These are phyloP conservation scores for Claviceps sp. DNA, from an alignment of 2,329 filamentous ascomycete genomes.

Conservation along the genomic window DNA sequence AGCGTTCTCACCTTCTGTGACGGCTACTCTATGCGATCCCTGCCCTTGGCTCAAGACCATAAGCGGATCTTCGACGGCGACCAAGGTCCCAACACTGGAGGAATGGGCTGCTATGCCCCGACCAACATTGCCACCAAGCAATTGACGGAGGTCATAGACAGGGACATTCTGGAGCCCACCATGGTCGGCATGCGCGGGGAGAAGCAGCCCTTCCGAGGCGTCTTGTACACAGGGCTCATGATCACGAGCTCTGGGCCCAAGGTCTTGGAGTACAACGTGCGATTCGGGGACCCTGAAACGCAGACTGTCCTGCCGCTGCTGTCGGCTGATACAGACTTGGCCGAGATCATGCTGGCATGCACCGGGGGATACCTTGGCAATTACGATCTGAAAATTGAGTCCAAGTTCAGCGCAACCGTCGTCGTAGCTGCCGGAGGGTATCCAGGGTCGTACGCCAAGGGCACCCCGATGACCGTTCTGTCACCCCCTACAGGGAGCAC, in stretches of 20 bases:
- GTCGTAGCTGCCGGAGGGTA: slow-evolving; percentile 91
- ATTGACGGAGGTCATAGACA: slow-evolving; percentile 66
- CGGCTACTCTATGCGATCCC: slow-evolving; percentile 66
- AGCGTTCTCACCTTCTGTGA: slow-evolving; percentile 87
- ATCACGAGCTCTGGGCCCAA: slow-evolving; percentile 71
- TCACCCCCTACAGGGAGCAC: slow-evolving; percentile 34
- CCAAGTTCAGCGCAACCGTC: slow-evolving; percentile 72
- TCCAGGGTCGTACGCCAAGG: slow-evolving; percentile 74
- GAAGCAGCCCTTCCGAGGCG: slow-evolving; percentile 57
- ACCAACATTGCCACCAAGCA: slow-evolving; percentile 65
- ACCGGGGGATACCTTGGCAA: slow-evolving; percentile 59
- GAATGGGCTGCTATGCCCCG: slow-evolving; percentile 93
- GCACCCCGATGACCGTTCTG: slow-evolving; percentile 43
- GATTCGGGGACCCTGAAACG: slow-evolving; percentile 85
- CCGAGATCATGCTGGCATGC: slow-evolving; percentile 78
- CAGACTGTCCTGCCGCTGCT: slow-evolving; percentile 75
- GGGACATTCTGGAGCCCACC: slow-evolving; percentile 72
- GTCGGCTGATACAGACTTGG: slow-evolving; percentile 66
- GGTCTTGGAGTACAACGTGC: slow-evolving; percentile 84
- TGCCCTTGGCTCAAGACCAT: slow-evolving; percentile 91
- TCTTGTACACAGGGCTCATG: slow-evolving; percentile 83
- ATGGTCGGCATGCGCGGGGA: slow-evolving; percentile 79
- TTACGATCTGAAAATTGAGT: slow-evolving; percentile 52
- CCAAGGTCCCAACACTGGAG: slow-evolving; percentile 83
- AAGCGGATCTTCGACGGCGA: slow-evolving; percentile 90